Conservation (phyloP, 164 flowering plant genomes). For the grape (Vitis vinifera) region DNA sequence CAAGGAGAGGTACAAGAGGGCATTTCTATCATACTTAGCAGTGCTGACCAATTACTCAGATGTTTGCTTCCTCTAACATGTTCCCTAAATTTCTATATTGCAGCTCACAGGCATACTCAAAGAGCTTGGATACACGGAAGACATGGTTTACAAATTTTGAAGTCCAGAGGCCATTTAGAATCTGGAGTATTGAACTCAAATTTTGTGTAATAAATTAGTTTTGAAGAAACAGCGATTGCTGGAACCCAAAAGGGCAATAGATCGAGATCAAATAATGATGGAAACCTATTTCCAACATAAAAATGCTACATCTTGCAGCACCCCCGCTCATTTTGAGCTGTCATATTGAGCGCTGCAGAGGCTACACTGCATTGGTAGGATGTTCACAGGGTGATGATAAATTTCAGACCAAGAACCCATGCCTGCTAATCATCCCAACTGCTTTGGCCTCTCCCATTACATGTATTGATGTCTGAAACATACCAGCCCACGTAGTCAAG, state of each 20-base stretch:
- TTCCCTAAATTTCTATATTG: neutral
- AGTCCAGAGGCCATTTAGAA: neutral
- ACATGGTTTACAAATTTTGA: conserved; percentile 95
- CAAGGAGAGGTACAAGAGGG: conserved; percentile 79
- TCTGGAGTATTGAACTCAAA: neutral
- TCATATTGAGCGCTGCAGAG: too few species aligned
- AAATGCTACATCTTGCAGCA: too few species aligned
- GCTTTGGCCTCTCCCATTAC: too few species aligned
- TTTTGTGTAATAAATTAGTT: conserved; percentile 14
- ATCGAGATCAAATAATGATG: too few species aligned
- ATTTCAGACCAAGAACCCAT: too few species aligned
- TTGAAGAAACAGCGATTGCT: conserved; percentile 1
- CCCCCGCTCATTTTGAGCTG: too few species aligned
- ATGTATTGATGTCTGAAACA: too few species aligned
- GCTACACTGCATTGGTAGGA: too few species aligned
- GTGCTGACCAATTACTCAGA: neutral
- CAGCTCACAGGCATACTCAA: conserved; percentile 88
- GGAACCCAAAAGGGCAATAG: neutral
- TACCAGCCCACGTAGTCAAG: too few species aligned
- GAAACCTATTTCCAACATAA: too few species aligned
- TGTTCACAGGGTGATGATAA: too few species aligned
- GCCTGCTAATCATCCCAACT: too few species aligned
- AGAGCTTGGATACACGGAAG: conserved; percentile 80
- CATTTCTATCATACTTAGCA: neutral
- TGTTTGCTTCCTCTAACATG: neutral